Evolutionary conservation across 225 moss, liverwort and hornwort genomes (phyloP).

Genomic region (Pseudoscleropodium purum): DNA sequence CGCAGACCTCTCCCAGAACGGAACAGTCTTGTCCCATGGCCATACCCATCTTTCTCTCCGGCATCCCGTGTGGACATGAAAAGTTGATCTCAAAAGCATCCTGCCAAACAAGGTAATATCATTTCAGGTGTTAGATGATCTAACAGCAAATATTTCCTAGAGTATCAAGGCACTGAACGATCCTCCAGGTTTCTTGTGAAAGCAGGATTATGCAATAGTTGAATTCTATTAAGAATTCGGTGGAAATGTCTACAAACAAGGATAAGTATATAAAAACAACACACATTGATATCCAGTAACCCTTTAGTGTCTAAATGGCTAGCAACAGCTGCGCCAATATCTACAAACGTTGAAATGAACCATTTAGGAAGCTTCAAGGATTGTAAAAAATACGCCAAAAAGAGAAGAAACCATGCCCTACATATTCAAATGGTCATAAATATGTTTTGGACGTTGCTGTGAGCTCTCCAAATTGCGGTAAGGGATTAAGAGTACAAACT

Average conservation of each 20-base stretch:
- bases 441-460: not conserved
- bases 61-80: conserved; percentile 98
- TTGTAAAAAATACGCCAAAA: not conserved
- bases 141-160: not conserved
- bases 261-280: not conserved
- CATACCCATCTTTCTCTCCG: conserved; percentile 89
- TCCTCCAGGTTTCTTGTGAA: not conserved
- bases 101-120: conserved; percentile 10
- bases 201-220: not conserved
- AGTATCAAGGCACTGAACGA: not conserved
- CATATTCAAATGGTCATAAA: not conserved
- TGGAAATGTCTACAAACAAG: not conserved
- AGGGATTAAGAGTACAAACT: not conserved
- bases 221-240: not conserved
- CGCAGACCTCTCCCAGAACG: conserved; percentile 72
- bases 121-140: not conserved
- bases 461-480: not conserved
- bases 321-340: not conserved
- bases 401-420: not conserved
- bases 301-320: not conserved
- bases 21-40: conserved; percentile 97
- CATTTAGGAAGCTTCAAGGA: not conserved
- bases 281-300: not conserved
- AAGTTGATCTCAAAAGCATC: conserved; percentile 95
- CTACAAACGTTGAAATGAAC: not conserved